Evolutionary conservation across 495 filamentous ascomycete genomes (phyloP).

Genomic region (Penicillium arizonense): DNA sequence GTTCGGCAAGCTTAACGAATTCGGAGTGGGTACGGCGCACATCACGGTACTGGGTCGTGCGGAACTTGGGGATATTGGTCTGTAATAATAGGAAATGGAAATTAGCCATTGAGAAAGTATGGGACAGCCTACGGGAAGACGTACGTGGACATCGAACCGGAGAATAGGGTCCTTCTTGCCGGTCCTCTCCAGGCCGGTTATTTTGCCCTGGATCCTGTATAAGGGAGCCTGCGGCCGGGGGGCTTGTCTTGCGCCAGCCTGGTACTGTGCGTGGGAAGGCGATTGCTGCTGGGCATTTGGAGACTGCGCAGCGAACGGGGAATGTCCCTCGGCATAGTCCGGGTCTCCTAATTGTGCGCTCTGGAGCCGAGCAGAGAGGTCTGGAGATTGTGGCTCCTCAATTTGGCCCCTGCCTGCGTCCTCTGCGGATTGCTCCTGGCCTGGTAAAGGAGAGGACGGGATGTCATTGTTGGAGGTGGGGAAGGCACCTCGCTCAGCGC

Average conservation of each 20-base stretch:
- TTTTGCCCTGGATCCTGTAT: constrained; percentile 88
- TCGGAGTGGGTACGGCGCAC: constrained; percentile 93
- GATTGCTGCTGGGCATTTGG: constrained; percentile 44
- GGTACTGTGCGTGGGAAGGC: constrained; percentile 48
- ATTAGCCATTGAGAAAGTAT: constrained; percentile 6
- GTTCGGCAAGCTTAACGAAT: constrained; percentile 91
- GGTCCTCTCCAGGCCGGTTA: constrained; percentile 87
- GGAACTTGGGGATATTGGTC: constrained; percentile 97
- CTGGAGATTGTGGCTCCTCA: constrained; percentile 26
- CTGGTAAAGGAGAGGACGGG: constrained; percentile 54
- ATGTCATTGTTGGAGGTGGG: constrained; percentile 48
- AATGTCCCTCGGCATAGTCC: constrained; percentile 34
- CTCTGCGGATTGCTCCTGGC: constrained; percentile 43
- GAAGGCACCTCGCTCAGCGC: constrained; percentile 57
- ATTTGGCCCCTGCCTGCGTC: constrained; percentile 22
- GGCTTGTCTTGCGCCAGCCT: constrained; percentile 42
- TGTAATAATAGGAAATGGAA: constrained; percentile 28
- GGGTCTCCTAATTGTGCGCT: constrained; percentile 42
- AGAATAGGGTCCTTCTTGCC: constrained; percentile 95
- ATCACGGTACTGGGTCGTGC: constrained; percentile 97
- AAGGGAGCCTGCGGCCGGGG: constrained; percentile 53
- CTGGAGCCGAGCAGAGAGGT: constrained; percentile 45
- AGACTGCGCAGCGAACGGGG: constrained; percentile 33
- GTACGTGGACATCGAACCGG: constrained; percentile 94
- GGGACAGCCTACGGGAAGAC: constrained; percentile 22